Evolutionary conservation across 1,284 basidiomycete species (phyloP).

Genomic region (Rhodotorula sp.): DNA sequence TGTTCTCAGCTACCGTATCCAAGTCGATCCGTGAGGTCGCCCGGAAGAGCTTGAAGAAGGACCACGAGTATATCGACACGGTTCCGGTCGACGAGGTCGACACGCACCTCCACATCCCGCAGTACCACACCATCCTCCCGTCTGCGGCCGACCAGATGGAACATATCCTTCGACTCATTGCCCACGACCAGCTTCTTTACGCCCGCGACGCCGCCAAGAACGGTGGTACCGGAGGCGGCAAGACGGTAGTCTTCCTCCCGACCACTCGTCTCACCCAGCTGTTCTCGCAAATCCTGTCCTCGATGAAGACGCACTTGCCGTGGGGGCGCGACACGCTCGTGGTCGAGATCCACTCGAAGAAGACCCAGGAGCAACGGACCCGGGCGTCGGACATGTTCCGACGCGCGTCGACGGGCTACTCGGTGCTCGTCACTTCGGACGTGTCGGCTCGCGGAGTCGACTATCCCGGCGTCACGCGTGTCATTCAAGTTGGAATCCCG

Average conservation of each 20-base stretch:
- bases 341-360: slow-evolving; percentile 85
- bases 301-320: slow-evolving; percentile 44
- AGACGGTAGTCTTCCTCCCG: slow-evolving; percentile 82
- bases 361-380: slow-evolving; percentile 65
- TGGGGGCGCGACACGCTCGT: slow-evolving; percentile 58
- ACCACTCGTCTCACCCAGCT: slow-evolving; percentile 86
- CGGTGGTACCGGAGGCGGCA: slow-evolving; percentile 51
- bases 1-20: slow-evolving; percentile 84
- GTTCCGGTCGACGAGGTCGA: slow-evolving; percentile 61
- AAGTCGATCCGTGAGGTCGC: slow-evolving; percentile 55
- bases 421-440: slow-evolving; percentile 50
- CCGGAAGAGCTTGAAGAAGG: slow-evolving; percentile 58
- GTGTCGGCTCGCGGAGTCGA: slow-evolving; percentile 54
- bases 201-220: slow-evolving; percentile 56
- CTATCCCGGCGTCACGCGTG: slow-evolving; percentile 75
- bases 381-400: slow-evolving; percentile 68
- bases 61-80: slow-evolving; percentile 64
- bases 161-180: slow-evolving; percentile 74
- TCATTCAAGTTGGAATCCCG: slow-evolving; percentile 89
- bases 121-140: slow-evolving; percentile 75
- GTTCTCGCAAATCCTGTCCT: slow-evolving; percentile 62
- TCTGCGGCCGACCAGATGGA: slow-evolving; percentile 69
- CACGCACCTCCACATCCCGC: slow-evolving; percentile 74
- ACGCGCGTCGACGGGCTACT: slow-evolving; percentile 56
- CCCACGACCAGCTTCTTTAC: slow-evolving; percentile 82